A percentile compares a stretch with the other conserved stretches of the same genome.
These are phyloP conservation scores for Verticillium nonalfalfae DNA, from an alignment of 2,329 filamentous ascomycete species.

Conservation along the genomic window DNA sequence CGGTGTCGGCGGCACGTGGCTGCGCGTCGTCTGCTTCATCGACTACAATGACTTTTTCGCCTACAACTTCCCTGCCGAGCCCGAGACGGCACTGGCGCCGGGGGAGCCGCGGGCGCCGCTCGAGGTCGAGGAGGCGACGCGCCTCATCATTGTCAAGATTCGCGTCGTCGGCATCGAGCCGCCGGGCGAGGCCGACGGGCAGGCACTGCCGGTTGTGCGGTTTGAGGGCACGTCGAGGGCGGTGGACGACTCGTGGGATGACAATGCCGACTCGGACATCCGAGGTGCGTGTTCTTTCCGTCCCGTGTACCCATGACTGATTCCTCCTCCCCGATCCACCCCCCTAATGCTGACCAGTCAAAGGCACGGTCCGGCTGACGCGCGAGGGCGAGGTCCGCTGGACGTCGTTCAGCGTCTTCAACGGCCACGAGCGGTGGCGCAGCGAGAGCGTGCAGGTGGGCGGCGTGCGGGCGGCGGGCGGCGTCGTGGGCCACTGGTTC, in stretches of 20 bases:
- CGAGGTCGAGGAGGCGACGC: slow-evolving; percentile 58
- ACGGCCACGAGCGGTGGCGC: slow-evolving; percentile 66
- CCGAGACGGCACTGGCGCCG: background rate
- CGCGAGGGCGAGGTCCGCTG: slow-evolving; percentile 67
- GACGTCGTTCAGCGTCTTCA: slow-evolving; percentile 60
- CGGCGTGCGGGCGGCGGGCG: slow-evolving; percentile 56
- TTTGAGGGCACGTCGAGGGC: slow-evolving; percentile 59
- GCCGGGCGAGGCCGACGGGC: slow-evolving; percentile 51
- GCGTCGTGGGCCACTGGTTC: slow-evolving; percentile 72
- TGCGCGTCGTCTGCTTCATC: slow-evolving; percentile 44
- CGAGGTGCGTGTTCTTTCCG: slow-evolving; percentile 40
- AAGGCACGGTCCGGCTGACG: slow-evolving; percentile 59
- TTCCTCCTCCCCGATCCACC: slow-evolving; percentile 10
- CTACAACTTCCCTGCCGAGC: slow-evolving; percentile 57
- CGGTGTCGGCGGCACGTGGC: slow-evolving; percentile 64
- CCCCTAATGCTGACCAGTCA: slow-evolving; percentile 5
- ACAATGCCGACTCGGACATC: slow-evolving; percentile 61
- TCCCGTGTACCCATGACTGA: background rate
- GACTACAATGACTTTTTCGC: slow-evolving; percentile 68
- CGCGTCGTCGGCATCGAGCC: slow-evolving; percentile 54
- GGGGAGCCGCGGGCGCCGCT: slow-evolving; percentile 43
- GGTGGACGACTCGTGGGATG: slow-evolving; percentile 59
- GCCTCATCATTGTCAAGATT: slow-evolving; percentile 64
- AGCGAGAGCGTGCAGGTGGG: slow-evolving; percentile 72
- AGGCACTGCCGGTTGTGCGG: slow-evolving; percentile 57